Base-by-base conservation (phyloP, 805 yeast genomes). In the Candida maltosa region DNA sequence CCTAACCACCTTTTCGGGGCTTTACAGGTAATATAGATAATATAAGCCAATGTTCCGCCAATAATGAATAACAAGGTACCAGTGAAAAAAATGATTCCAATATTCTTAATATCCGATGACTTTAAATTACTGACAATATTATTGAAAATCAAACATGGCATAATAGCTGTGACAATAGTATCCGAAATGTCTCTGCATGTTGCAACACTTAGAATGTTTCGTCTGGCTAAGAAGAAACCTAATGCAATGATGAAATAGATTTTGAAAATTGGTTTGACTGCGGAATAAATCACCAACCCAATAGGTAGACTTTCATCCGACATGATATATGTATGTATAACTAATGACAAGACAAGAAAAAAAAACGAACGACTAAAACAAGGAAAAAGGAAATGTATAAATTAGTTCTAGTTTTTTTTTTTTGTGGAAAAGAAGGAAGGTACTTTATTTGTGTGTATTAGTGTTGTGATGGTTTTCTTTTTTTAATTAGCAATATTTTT, bases 191-290 rank as follows among this genome's bases (percentile, higher is more conserved):
- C 84, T 48, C 84, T 65, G 26, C 87, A 73, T 17, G 83, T 75
- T 18, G 83, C 76, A 16, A 83, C 86, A 1, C 82, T 66, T 3
- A 85, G 61, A 17, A 83, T 72, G 47, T 83, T 80, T 44, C 60
- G 69, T 40, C 68, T 75, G 3, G 91, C 85, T 5, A 87, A 59
- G 26, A 67, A 53, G 44, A 67, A 83, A 8, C 96, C 96, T 10
- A 78, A 58, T 4, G 70, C 78, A 4, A 84, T 73, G 51, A 84
- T 81, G 45, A 83, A 60, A 49, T 86, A 83, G 45, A 87, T 83
- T 58, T 87, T 87, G 59, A 86, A 70, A 39, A 87, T 80, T n/a
- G 96, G 96, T 63, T 86, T 87, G 37, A 83, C 80, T 0, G 95
- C 77, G 16, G 86, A 73, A 60, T 83, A 87, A 5, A 87, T 81